Evolutionary conservation across 345 rosid species (phyloP).

Genomic region (Euphorbia peplus): DNA sequence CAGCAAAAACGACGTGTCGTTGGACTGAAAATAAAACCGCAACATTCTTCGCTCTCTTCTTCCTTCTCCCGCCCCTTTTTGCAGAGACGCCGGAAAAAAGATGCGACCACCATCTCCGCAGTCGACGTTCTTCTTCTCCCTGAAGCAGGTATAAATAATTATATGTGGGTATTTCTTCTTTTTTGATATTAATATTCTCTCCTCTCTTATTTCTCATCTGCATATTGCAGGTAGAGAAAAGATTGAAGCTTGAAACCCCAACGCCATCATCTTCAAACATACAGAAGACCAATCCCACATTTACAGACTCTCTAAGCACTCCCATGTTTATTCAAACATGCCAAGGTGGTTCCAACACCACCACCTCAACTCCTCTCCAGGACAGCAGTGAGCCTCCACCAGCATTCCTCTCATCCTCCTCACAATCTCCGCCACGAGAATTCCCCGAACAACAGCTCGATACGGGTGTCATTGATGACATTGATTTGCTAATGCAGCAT

Average conservation of each 20-base stretch:
- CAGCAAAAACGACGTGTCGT: too few species aligned
- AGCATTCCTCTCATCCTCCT: conserved; percentile 38
- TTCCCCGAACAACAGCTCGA: not conserved
- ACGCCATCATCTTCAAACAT: conserved; percentile 9
- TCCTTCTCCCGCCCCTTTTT: too few species aligned
- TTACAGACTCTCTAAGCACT: conserved; percentile 31
- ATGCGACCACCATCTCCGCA: conserved; percentile 35
- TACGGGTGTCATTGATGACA: conserved; percentile 22
- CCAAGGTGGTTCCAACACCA: conserved; percentile 2
- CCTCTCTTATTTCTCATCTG: not conserved
- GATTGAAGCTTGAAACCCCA: conserved; percentile 33
- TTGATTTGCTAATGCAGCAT: conserved; percentile 30
- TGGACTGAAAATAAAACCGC: too few species aligned
- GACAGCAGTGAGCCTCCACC: conserved; percentile 47
- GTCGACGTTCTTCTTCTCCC: conserved; percentile 45
- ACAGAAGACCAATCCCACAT: conserved; percentile 4
- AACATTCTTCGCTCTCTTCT: too few species aligned
- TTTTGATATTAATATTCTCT: not conserved
- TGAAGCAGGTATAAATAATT: conserved; percentile 30
- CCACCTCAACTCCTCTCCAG: conserved; percentile 14
- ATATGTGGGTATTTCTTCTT: not conserved
- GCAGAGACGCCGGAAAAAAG: not conserved
- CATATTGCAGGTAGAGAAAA: conserved; percentile 42
- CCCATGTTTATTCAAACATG: conserved; percentile 35
- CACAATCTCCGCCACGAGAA: conserved; percentile 18